These are phyloP conservation scores for Gossypium trilobum DNA, from an alignment of 441 rosid species.

Conservation along the genomic window DNA sequence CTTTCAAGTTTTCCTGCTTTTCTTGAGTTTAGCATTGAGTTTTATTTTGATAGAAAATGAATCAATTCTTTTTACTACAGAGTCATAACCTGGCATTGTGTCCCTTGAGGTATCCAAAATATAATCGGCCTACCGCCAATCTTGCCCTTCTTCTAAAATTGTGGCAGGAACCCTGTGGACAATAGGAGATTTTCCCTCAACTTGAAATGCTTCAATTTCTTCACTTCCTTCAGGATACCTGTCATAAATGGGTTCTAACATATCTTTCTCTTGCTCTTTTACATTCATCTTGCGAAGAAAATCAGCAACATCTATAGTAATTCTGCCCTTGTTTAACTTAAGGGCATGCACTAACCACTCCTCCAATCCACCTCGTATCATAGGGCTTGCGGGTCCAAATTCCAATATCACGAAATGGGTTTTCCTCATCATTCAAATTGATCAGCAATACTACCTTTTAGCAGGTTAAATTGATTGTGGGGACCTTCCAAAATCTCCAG, in stretches of 20 bases:
- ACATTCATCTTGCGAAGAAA: neutral
- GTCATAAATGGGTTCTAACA: neutral
- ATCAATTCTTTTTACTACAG: slow-evolving; percentile 27
- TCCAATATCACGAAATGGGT: neutral
- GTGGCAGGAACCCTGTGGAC: neutral
- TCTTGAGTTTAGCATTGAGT: slow-evolving; percentile 53
- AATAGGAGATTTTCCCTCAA: neutral
- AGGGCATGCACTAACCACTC: neutral
- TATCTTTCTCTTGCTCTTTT: neutral
- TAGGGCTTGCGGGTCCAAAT: neutral
- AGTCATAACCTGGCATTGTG: slow-evolving; percentile 26
- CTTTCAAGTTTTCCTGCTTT: slow-evolving; percentile 56
- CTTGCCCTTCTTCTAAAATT: neutral
- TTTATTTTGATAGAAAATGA: slow-evolving; percentile 21
- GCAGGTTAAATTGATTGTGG: too few relatives aligned
- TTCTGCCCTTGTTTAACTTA: neutral
- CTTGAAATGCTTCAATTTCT: neutral
- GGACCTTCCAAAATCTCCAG: too few relatives aligned
- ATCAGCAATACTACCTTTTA: too few relatives aligned
- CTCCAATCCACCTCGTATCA: neutral
- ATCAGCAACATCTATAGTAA: neutral
- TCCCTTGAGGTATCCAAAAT: slow-evolving; percentile 51
- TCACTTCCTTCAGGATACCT: neutral
- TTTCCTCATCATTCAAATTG: neutral
- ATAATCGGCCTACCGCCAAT: slow-evolving; percentile 47